Base-by-base conservation (phyloP, 805 yeast species). In the Ogataea chonburiensis region DNA sequence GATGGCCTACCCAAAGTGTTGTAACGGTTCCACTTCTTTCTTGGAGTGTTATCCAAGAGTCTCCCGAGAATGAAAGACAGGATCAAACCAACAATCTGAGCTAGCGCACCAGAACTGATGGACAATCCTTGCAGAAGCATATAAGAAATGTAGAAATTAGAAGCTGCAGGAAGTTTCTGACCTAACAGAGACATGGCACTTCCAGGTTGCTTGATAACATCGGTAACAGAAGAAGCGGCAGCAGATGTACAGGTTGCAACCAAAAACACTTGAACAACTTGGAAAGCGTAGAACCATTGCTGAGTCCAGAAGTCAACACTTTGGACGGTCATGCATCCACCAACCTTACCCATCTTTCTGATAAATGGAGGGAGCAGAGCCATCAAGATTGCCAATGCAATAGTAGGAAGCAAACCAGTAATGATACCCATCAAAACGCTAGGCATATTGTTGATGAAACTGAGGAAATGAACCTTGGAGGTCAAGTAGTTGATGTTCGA, bases 71-170 rank as follows among this genome's bases (percentile, higher is more conserved):
- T 65, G 55, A 83, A 79, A 34, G 84, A 79, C 46, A 89, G 67
- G 36, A 85, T 70, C 52, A 93, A 68, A 3, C 79, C 75, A 25
- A 81, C 88, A 37, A 86, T 60, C 63, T 87, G 96, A 41, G 86
- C 71, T 34, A 93, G 61, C 21, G 79, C 66, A 43, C 86, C 86
- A n/a, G 89, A 78, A 23, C 94, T 78, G 32, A 81, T 66, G 3
- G 88, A 66, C 47, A 91, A 68, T 38, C 96, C 97, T 63, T 81
- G 86, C 49, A 91, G 71, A 43, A 88, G 60, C 62, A 87, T 76
- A 64, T 84, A 91, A 16, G 83, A 68, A 47, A 91, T 82, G 70
- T 86, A 91, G 61, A 91, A 91, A 64, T 89, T 91, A 12, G 95
- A 78, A 11, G 98, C 84, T 50, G 81, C 83, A 40, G 98, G 98